phyloP scores from a whole-genome alignment of 2,329 filamentous ascomycete species.

The Calycina herbarum region DNA sequence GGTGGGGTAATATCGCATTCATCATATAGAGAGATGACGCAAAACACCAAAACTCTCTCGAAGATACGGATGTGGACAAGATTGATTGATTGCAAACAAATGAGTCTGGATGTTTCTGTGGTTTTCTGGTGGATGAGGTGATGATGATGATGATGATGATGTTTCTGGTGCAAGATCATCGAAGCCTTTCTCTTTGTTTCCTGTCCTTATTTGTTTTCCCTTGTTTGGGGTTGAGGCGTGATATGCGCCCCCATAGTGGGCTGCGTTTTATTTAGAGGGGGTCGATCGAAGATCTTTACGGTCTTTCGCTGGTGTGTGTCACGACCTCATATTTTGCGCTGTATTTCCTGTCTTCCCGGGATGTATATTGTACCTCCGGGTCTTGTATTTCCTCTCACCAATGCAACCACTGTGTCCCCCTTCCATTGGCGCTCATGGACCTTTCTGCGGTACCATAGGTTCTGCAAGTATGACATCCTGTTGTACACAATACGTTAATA shows the following conservation, averaged over 20 bases:
- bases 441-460: too few relatives aligned
- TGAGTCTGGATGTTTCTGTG: too few relatives aligned
- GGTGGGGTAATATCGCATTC: too few relatives aligned
- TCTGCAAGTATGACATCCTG: neutral
- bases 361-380: neutral
- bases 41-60: too few relatives aligned
- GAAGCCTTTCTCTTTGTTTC: neutral
- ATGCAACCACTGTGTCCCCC: neutral
- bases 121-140: neutral
- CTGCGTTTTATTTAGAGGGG: neutral
- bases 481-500: neutral
- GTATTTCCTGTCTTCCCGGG: neutral
- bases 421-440: neutral
- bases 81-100: too few relatives aligned
- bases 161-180: neutral
- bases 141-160: neutral
- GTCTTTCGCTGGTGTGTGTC: neutral
- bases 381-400: neutral
- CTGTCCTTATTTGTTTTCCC: neutral
- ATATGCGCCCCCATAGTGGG: neutral
- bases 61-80: too few relatives aligned
- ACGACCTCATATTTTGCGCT: neutral
- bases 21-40: too few relatives aligned
- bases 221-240: neutral
- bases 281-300: conserved; percentile 4